Base-by-base conservation (phyloP, 1,284 basidiomycete species). In the Heliocybe sulcata region DNA sequence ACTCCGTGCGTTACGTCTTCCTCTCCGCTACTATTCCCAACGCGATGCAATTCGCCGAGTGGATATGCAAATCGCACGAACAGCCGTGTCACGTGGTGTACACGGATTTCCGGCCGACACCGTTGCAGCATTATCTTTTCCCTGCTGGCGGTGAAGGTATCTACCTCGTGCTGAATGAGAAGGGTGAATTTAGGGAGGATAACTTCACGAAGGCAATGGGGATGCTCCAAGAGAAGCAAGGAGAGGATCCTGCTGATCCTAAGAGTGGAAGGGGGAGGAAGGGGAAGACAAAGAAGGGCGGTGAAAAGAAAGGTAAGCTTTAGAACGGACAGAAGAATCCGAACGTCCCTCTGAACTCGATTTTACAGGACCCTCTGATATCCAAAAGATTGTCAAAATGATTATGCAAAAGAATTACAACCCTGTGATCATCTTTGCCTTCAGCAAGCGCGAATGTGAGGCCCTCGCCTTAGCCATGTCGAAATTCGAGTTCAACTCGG, bases 1-100 rank as follows among this genome's bases (percentile, higher is more conserved):
- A 98, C 69, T 87, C 85, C 23, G 96, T 99, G 56, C 94, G 91
- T 70, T 97, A 98, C 68, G 97, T 99, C 59, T 99, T 99, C 74
- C 85, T 99, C 35, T 99, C 97, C n/a, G 96, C 97, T 54, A 99
- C 97, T 25, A 99, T 99, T 57, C 97, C 97, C 35, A 99, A 99
- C 72, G 95, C 97, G 9, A 97, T 98, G 93, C 94, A 99, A 68
- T 99, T 99, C 63, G 94, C 96, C 38, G 92, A 98, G 69, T 99
- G 97, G 97, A 94, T 99, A 66, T 94, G 90, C 72, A 90, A 94
- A 67, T 95, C 90, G 0, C 97, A 99, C 66, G 89, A 96, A 55
- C 97, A 99, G 66, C 96, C 97, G 0, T 99, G 97, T 70, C 97
- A 99, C 68, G 93, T 99, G 64, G 96, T 99, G 51, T 99, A 99